phyloP scores from a whole-genome alignment of 164 flowering plant genomes.

The Litsea cubeba region DNA sequence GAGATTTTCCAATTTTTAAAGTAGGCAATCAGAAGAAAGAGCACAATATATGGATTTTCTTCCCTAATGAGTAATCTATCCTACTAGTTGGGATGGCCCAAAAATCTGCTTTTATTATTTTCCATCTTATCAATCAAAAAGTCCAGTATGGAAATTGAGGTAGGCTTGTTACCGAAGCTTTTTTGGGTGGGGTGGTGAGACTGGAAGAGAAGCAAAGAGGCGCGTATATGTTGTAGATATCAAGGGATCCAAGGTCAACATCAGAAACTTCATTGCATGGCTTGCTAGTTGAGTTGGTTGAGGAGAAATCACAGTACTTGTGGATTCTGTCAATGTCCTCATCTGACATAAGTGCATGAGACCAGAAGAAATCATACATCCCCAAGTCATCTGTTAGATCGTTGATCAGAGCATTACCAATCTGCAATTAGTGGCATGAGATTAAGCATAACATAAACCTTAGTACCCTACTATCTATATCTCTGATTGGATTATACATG shows the following conservation, averaged over 20 bases:
- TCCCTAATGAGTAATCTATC: too few species aligned
- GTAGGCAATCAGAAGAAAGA: too few species aligned
- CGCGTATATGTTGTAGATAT: conserved; percentile 68
- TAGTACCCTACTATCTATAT: too few species aligned
- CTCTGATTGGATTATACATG: too few species aligned
- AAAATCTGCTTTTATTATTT: too few species aligned
- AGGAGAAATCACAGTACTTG: conserved; percentile 16
- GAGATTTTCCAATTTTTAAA: too few species aligned
- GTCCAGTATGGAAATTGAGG: background rate
- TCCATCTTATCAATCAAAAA: too few species aligned
- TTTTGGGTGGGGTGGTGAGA: conserved; percentile 41
- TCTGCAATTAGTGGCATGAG: conserved; percentile 23
- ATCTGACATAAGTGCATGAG: conserved; percentile 58
- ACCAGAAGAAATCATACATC: conserved; percentile 62
- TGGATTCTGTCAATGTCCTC: conserved; percentile 21
- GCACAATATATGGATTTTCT: too few species aligned
- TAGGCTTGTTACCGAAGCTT: conserved; percentile 23
- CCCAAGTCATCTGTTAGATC: conserved; percentile 43
- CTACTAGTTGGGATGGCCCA: too few species aligned
- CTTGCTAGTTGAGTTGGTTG: background rate
- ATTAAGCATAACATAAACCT: too few species aligned
- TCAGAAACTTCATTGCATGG: background rate
- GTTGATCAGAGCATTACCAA: conserved; percentile 45
- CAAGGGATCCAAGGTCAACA: conserved; percentile 5
- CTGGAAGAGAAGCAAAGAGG: conserved; percentile 34